Evolutionary conservation across 2,329 filamentous ascomycete genomes (phyloP), one percentile per base, ranked within the genome.

Genomic region (Sporothrix dimorphospora): DNA sequence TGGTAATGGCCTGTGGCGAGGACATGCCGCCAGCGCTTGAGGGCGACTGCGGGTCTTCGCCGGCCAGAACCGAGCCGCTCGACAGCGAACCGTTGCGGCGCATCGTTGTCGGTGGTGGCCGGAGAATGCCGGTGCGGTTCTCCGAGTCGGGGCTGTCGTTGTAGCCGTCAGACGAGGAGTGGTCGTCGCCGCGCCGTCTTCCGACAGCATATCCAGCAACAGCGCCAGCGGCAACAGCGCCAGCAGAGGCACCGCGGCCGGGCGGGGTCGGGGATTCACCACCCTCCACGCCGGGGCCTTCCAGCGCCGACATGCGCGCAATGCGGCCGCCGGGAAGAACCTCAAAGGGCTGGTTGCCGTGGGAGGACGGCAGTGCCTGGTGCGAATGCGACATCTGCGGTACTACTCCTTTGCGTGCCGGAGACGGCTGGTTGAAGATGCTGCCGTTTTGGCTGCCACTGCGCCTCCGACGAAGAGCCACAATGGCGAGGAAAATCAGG

Each of bases 271-370:
- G 86, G 3, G 89, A 88, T 27, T 89, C 87, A 72, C 86, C 88
- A 0, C 89, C 89, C 71, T 70, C 73, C 19, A 61, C 72, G 30
- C 65, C 53, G 2, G 91, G 89, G 5, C 90, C 91, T 82, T 98
- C 95, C 69, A 99, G 82, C 45, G 96, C 96, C 51, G 95, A 94
- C 96, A 99, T 98, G 71, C 96, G 91, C 51, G 96, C 93, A 73
- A 99, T 96, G 74, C 96, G 91, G 40, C 94, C 94, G 57, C 94
- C 94, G 6, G 94, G 93, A 12, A 97, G 86, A 19, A 94, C 88
- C 76, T 94, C 91, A 75, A 93, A 92, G 1, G 71, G 73, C 40
- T 72, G 71, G 49, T 53, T 63, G 24, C 67, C 71, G 4, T 73
- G 71, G 0, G 73, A 72, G 0, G 73, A 73, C 11, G 67, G 59